Percentiles rank a stretch among this genome's conserved stretches.
These are phyloP conservation scores for Stephania japonica DNA, from an alignment of 164 flowering plant genomes.

Conservation along the genomic window DNA sequence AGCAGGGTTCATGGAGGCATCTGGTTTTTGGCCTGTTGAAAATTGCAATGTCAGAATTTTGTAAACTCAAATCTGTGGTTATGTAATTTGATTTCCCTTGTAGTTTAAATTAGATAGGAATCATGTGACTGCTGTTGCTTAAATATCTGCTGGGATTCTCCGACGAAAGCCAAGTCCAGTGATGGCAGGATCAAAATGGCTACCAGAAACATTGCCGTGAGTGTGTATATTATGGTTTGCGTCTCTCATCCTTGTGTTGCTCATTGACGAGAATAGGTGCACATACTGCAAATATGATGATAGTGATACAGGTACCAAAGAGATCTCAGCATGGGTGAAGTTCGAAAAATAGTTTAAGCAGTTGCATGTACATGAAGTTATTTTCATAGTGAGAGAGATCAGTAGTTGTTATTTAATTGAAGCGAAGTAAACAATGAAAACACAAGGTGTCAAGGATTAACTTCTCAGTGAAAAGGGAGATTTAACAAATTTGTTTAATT, in stretches of 20 bases:
- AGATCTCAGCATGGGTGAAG: not conserved
- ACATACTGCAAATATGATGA: slow-evolving; percentile 7
- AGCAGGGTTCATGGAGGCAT: slow-evolving; percentile 42
- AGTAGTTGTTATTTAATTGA: not conserved
- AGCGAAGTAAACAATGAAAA: not conserved
- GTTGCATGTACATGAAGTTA: not conserved
- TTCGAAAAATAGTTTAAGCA: slow-evolving; percentile 5
- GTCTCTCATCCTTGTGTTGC: slow-evolving; percentile 31
- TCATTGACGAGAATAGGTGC: slow-evolving; percentile 10
- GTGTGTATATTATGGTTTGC: slow-evolving; percentile 30
- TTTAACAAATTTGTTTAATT: not conserved
- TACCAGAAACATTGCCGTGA: too few species aligned
- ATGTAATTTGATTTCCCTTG: not conserved
- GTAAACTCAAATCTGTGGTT: slow-evolving; percentile 4
- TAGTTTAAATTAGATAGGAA: not conserved
- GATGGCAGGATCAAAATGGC: slow-evolving; percentile 52
- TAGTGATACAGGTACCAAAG: slow-evolving; percentile 4
- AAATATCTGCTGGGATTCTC: slow-evolving; percentile 31
- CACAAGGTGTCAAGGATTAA: not conserved
- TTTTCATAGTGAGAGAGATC: not conserved
- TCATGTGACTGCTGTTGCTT: slow-evolving; percentile 4
- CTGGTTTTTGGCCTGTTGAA: slow-evolving; percentile 18
- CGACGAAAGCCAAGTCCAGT: slow-evolving; percentile 43
- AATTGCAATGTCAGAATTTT: too few species aligned
- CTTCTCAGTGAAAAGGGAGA: not conserved